A percentile compares a stretch with the other conserved stretches of the same genome.
Evolutionary conservation across 768 basidiomycete genomes (phyloP).

Genomic region (Candolleomyces efflorescens): DNA sequence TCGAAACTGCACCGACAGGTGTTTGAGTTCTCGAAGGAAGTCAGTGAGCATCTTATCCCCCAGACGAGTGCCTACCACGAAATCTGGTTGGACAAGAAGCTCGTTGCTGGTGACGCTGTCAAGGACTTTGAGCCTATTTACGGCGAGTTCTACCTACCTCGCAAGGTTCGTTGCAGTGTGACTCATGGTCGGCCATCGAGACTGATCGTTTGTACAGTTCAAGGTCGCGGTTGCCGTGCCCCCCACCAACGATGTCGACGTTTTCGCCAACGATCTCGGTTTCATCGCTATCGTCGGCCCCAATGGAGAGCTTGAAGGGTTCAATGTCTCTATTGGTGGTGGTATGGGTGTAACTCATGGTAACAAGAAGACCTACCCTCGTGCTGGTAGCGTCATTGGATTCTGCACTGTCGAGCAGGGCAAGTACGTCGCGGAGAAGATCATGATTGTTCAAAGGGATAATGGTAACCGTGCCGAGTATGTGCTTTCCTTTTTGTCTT

Average conservation of each 20-base stretch:
- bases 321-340: conserved; percentile 92
- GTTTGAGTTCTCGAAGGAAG: conserved; percentile 75
- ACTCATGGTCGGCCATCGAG: not conserved
- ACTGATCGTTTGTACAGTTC: conserved; percentile 51
- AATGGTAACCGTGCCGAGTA: conserved; percentile 93
- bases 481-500: conserved; percentile 26
- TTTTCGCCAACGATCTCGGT: conserved; percentile 94
- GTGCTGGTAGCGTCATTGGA: conserved; percentile 81
- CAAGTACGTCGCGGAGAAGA: conserved; percentile 80
- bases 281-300: conserved; percentile 90
- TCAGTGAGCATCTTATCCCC: conserved; percentile 86
- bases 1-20: conserved; percentile 85
- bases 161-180: conserved; percentile 58
- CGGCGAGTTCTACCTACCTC: conserved; percentile 93
- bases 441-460: conserved; percentile 93
- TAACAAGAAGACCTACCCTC: conserved; percentile 98
- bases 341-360: conserved; percentile 99
- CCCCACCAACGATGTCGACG: conserved; percentile 93
- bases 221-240: conserved; percentile 97
- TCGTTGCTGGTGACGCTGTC: conserved; percentile 89
- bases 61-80: conserved; percentile 94
- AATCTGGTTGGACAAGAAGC: conserved; percentile 98
- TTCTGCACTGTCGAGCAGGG: conserved; percentile 92
- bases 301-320: conserved; percentile 77
- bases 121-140: conserved; percentile 97